A percentile compares a stretch with the other conserved stretches of the same genome.
Conservation (phyloP, 1,284 basidiomycete genomes). For the Ustilago trichophora region DNA sequence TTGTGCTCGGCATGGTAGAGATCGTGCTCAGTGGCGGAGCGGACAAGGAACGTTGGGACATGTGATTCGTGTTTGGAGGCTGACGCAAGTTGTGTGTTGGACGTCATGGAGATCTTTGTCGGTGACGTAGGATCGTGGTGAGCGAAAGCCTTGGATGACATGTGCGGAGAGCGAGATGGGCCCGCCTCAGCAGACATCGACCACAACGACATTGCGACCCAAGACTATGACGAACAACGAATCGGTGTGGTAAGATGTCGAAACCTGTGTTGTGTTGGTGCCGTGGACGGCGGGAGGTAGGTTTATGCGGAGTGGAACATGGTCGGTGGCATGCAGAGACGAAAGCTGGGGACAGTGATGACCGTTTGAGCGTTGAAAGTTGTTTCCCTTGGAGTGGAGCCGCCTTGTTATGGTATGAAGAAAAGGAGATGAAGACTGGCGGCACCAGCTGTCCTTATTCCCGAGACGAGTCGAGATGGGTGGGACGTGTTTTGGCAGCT, state of each 20-base stretch:
- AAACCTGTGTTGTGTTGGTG: neutral
- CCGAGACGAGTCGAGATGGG: too few species aligned
- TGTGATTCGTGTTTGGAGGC: conserved; percentile 32
- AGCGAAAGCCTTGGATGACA: conserved; percentile 8
- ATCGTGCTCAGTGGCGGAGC: conserved; percentile 42
- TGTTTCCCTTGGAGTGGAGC: too few species aligned
- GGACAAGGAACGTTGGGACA: conserved; percentile 32
- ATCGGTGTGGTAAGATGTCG: too few species aligned
- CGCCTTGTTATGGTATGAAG: too few species aligned
- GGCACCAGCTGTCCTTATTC: too few species aligned
- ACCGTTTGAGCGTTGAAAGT: too few species aligned
- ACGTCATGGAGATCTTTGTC: conserved; percentile 8
- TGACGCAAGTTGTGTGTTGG: neutral
- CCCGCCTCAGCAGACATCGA: conserved; percentile 28
- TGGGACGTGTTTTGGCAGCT: too few species aligned
- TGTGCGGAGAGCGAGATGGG: conserved; percentile 26
- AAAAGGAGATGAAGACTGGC: neutral
- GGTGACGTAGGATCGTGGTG: conserved; percentile 9
- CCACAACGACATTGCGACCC: conserved; percentile 27
- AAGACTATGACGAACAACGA: neutral
- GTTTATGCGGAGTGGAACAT: conserved; percentile 6
- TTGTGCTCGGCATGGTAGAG: conserved; percentile 33
- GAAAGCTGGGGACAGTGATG: too few species aligned
- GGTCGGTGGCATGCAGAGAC: neutral
- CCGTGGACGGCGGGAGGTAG: neutral